Base-by-base conservation (phyloP, 169 alveolate species). In the Plasmodium reichenowi region DNA sequence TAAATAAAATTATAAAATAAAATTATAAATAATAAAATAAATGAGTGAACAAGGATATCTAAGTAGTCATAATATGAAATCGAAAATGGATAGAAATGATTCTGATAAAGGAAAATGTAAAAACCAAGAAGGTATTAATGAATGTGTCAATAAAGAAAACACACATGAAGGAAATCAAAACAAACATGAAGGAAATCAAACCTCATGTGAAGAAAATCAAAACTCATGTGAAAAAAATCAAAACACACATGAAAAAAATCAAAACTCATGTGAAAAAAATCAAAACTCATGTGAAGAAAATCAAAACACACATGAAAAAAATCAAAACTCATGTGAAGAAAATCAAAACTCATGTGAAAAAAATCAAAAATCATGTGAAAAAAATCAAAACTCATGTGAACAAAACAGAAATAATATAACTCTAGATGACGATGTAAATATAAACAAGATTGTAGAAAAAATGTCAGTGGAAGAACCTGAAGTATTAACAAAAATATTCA, bases 391-490 rank as follows among this genome's bases (percentile, higher is more conserved):
- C 0, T 2, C 74, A 0, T 13, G 74, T 24, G 74, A 26, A 8
- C 32, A 10, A 1, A 15, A 22, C 8, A 38, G 13, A 24, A 66
- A 26, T 9, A 66, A 22, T 10, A 15, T 59, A 59, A 3, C 10
- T 17, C 54, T 75, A 1, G 88, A 62, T 15, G 88, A 62, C n/a
- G 80, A 45, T 32, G 80, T 80, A 2, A 80, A 80, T 52, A 67
- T 80, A 10, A 66, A 67, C 50, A 24, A 58, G 26, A 80, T 80
- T 17, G 45, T 67, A 0, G 83, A 38, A 12, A 56, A 15, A 0
- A 24, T 80, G 24, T 9, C 90, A 47, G 52, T 6, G 2, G 80
- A 80, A 13, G 90, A 80, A 8, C 78, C 90, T 15, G 52, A 66
- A 13, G 10, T 38, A 15, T 38, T 80, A 50, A 59, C 58, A 13